Conservation (phyloP, 2,329 filamentous ascomycete species). For the Penicillium frequentans region DNA sequence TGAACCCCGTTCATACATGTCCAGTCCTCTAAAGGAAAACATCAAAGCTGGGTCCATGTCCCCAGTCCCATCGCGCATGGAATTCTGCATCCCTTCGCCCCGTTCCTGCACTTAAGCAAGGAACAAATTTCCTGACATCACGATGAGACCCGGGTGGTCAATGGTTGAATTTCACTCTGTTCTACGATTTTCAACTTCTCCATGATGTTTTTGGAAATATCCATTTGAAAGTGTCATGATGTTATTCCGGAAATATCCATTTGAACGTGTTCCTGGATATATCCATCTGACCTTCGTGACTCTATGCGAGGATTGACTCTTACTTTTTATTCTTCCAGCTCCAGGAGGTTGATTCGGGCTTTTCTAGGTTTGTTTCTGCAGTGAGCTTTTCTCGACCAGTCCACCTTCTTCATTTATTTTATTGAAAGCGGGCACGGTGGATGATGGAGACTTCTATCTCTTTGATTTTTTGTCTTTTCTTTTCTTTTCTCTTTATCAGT, state of each 20-base stretch:
- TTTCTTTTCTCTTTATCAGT: background rate
- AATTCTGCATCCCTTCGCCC: background rate
- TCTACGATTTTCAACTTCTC: background rate
- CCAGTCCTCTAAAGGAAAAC: conserved; percentile 44
- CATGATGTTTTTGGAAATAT: too few relatives aligned
- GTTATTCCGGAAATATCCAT: too few relatives aligned
- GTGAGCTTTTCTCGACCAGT: background rate
- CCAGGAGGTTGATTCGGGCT: background rate
- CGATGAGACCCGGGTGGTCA: background rate
- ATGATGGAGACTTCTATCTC: too few relatives aligned
- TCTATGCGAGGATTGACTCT: background rate
- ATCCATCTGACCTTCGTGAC: background rate
- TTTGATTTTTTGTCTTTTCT: background rate
- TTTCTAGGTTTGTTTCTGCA: background rate
- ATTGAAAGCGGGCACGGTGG: background rate
- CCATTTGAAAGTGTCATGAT: too few relatives aligned
- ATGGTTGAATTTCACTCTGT: background rate
- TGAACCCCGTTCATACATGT: conserved; percentile 35
- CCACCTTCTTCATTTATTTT: background rate
- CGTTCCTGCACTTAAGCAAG: background rate
- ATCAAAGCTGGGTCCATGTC: conserved; percentile 38
- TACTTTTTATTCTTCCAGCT: background rate
- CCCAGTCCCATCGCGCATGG: conserved; percentile 39
- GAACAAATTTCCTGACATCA: background rate
- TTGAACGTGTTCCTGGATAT: too few relatives aligned